Evolutionary conservation across 352 stramenopile species (phyloP).

Genomic region (Phytophthora ramorum): DNA sequence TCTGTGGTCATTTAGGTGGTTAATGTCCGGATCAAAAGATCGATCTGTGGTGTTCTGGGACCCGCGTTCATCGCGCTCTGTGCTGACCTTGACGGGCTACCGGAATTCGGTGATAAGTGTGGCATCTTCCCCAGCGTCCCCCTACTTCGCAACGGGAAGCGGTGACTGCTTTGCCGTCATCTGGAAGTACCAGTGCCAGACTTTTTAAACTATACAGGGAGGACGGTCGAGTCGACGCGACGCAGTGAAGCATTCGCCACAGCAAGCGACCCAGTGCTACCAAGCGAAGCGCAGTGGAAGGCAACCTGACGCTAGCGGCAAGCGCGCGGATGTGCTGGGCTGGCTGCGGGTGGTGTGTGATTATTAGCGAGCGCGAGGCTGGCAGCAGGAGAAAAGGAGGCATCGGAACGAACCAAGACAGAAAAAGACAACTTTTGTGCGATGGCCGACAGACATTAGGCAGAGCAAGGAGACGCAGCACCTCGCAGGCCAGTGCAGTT

Average conservation of each 20-base stretch:
- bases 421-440: constrained; percentile 44
- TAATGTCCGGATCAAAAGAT: constrained; percentile 90
- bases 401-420: constrained; percentile 40
- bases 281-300: constrained; percentile 36
- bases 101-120: constrained; percentile 91
- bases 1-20: constrained; percentile 52
- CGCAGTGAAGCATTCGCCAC: constrained; percentile 18
- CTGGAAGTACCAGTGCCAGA: constrained; percentile 90
- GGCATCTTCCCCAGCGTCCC: constrained; percentile 79
- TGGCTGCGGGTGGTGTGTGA: constrained; percentile 13
- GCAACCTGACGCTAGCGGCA: constrained; percentile 25
- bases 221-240: constrained; percentile 33
- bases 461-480: constrained; percentile 28
- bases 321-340: constrained; percentile 13
- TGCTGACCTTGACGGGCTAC: constrained; percentile 85
- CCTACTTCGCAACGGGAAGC: constrained; percentile 88
- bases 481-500: constrained; percentile 1
- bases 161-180: constrained; percentile 87
- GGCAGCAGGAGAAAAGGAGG: constrained; percentile 28
- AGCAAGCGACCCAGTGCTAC: constrained; percentile 10
- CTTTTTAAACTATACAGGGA: constrained; percentile 84
- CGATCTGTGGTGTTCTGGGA: constrained; percentile 91
- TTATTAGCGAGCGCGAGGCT: constrained; percentile 31
- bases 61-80: constrained; percentile 79
- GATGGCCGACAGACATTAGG: constrained; percentile 39